phyloP scores from a whole-genome alignment of 441 rosid genomes.

The Pelargonium fulgidum region DNA sequence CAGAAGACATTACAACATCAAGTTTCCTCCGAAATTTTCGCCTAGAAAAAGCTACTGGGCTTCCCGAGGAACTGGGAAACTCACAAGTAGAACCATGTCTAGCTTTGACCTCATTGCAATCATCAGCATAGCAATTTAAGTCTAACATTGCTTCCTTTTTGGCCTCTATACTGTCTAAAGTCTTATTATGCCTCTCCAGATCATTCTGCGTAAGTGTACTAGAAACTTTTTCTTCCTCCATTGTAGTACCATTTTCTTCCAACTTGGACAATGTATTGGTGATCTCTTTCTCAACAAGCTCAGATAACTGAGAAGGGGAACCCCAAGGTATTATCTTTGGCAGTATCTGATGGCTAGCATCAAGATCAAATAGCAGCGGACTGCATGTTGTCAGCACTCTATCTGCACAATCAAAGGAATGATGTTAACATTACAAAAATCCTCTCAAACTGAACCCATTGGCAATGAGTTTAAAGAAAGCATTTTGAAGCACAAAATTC shows the following conservation, averaged over 20 bases:
- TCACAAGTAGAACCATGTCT: conserved; percentile 28
- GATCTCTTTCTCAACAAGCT: conserved; percentile 68
- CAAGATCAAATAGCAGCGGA: conserved; percentile 45
- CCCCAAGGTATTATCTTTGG: conserved; percentile 62
- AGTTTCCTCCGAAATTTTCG: conserved; percentile 42
- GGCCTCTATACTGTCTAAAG: conserved; percentile 41
- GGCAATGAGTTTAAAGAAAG: conserved; percentile 1
- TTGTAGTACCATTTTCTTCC: conserved; percentile 35
- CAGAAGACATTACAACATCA: conserved; percentile 60
- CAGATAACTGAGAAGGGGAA: conserved; percentile 73
- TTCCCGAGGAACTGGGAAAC: conserved; percentile 37
- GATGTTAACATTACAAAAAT: conserved; percentile 7
- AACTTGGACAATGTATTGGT: conserved; percentile 34
- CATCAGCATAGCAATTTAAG: conserved; percentile 43
- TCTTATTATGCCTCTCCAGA: conserved; percentile 31
- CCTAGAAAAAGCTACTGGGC: conserved; percentile 36
- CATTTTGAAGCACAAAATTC: conserved; percentile 7
- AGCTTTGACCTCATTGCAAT: conserved; percentile 39
- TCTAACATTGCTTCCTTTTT: conserved; percentile 74
- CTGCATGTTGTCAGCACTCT: conserved; percentile 21
- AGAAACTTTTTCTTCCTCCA: conserved; percentile 36
- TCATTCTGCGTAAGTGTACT: conserved; percentile 28
- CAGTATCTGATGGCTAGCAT: conserved; percentile 48
- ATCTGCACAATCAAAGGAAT: conserved; percentile 36
- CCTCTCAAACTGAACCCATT: background rate